These are phyloP conservation scores for Xylaria sp. DNA, from an alignment of 2,329 filamentous ascomycete genomes.

Conservation along the genomic window DNA sequence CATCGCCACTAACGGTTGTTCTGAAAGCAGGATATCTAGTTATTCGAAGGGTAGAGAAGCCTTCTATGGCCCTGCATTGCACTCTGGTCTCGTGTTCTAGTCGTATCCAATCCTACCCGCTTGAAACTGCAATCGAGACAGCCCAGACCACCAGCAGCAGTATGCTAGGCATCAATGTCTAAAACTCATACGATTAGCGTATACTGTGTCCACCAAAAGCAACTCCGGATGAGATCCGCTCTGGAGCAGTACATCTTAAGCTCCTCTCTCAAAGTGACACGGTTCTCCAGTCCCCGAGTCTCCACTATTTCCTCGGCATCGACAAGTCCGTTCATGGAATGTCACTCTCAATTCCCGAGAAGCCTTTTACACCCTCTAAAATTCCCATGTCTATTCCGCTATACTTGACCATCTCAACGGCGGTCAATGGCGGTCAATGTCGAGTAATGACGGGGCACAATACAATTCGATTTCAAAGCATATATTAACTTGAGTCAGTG, in stretches of 20 bases:
- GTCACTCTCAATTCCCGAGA: neutral
- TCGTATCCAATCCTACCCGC: slow-evolving; percentile 3
- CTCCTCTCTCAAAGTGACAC: slow-evolving; percentile 14
- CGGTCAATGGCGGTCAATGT: neutral
- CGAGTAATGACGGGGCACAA: neutral
- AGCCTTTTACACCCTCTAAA: neutral
- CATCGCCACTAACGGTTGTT: slow-evolving; percentile 6
- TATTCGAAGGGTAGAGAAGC: slow-evolving; percentile 1
- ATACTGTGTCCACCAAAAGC: neutral
- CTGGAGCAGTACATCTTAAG: neutral
- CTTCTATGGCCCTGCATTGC: slow-evolving; percentile 12
- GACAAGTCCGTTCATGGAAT: neutral
- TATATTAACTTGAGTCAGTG: neutral
- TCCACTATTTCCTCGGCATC: slow-evolving; percentile 12
- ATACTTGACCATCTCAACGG: neutral
- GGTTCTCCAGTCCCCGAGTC: slow-evolving; percentile 1
- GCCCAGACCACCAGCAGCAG: neutral
- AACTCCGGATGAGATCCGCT: slow-evolving; percentile 9
- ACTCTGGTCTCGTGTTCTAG: slow-evolving; percentile 6
- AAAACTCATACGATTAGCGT: slow-evolving; percentile 1
- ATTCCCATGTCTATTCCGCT: neutral
- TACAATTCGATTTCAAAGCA: neutral
- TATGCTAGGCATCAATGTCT: neutral
- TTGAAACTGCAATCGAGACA: neutral
- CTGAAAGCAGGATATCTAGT: neutral